A percentile compares a stretch with the other conserved stretches of the same genome.
These are phyloP conservation scores for Aspergillus fumigatiaffinis DNA, from an alignment of 2,329 filamentous ascomycete species.

Conservation along the genomic window DNA sequence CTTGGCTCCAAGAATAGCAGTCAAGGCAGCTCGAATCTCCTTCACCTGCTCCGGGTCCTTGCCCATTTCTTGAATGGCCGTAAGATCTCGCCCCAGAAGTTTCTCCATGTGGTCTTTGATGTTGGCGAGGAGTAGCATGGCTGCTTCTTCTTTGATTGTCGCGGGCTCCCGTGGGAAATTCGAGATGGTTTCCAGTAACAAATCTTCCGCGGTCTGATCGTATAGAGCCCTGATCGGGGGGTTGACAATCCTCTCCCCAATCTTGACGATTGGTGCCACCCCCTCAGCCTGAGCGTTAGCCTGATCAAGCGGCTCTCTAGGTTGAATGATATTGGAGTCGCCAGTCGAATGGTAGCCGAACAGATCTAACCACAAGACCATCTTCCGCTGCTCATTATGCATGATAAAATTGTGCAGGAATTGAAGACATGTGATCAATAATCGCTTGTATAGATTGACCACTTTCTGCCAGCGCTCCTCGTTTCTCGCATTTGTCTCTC, in stretches of 20 bases:
- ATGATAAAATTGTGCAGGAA: slow-evolving; percentile 64
- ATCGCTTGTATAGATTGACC: slow-evolving; percentile 62
- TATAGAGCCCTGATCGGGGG: slow-evolving; percentile 40
- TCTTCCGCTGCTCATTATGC: slow-evolving; percentile 61
- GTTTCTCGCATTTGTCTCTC: slow-evolving; percentile 57
- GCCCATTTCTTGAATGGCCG: slow-evolving; percentile 44
- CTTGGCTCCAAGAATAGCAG: slow-evolving; percentile 42
- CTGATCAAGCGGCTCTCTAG: slow-evolving; percentile 40
- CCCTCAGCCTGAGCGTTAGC: slow-evolving; percentile 33
- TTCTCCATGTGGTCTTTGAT: slow-evolving; percentile 49
- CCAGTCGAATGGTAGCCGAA: slow-evolving; percentile 55
- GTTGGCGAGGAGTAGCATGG: slow-evolving; percentile 45
- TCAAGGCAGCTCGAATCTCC: slow-evolving; percentile 42
- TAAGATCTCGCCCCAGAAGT: slow-evolving; percentile 40
- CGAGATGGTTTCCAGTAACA: slow-evolving; percentile 42
- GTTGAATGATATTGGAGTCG: slow-evolving; percentile 43
- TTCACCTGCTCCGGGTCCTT: slow-evolving; percentile 43
- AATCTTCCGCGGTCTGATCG: slow-evolving; percentile 42
- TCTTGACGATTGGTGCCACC: slow-evolving; percentile 40
- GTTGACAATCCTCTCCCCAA: slow-evolving; percentile 40
- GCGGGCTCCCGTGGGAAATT: slow-evolving; percentile 42
- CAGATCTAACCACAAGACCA: slow-evolving; percentile 62
- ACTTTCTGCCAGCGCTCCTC: slow-evolving; percentile 64
- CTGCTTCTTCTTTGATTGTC: slow-evolving; percentile 45
- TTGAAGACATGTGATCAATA: slow-evolving; percentile 63